Conservation (phyloP, 768 basidiomycete species). For the Trametes cingulata region DNA sequence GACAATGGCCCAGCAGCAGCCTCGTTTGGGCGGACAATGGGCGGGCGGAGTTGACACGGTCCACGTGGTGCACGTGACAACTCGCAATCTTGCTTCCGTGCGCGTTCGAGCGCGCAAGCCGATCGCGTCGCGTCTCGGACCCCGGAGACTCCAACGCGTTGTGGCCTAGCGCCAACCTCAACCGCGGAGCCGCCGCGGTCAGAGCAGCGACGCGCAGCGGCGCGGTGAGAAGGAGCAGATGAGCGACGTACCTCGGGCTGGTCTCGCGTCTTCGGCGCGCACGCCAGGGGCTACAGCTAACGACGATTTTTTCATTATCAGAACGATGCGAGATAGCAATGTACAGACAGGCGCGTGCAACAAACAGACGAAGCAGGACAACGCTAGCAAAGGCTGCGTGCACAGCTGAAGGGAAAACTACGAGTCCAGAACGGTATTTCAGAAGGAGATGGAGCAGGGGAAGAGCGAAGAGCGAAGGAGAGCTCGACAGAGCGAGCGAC, state of each 20-base stretch:
- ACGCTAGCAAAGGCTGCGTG: slow-evolving; percentile 5
- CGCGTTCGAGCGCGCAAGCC: background rate
- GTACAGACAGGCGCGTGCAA: background rate
- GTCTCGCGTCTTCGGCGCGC: background rate
- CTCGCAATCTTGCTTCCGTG: slow-evolving; percentile 12
- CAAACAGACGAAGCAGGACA: slow-evolving; percentile 3
- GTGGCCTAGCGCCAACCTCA: background rate
- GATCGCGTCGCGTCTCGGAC: background rate
- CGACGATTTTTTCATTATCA: background rate
- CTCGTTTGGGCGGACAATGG: slow-evolving; percentile 15
- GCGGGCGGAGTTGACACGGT: slow-evolving; percentile 22
- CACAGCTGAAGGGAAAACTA: background rate
- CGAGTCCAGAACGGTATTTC: background rate
- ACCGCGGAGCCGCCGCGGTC: background rate
- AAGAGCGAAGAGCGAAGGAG: background rate
- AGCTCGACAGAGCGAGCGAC: background rate
- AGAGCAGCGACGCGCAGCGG: background rate
- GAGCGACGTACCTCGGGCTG: background rate
- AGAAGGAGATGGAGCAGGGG: background rate
- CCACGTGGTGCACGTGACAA: slow-evolving; percentile 22
- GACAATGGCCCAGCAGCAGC: slow-evolving; percentile 1
- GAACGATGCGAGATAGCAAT: background rate
- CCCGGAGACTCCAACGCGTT: background rate
- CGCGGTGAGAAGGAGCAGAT: background rate
- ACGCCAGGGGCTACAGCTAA: slow-evolving; percentile 2